Base-by-base conservation (phyloP, 805 yeast species). In the Wickerhamomyces chambardii region DNA sequence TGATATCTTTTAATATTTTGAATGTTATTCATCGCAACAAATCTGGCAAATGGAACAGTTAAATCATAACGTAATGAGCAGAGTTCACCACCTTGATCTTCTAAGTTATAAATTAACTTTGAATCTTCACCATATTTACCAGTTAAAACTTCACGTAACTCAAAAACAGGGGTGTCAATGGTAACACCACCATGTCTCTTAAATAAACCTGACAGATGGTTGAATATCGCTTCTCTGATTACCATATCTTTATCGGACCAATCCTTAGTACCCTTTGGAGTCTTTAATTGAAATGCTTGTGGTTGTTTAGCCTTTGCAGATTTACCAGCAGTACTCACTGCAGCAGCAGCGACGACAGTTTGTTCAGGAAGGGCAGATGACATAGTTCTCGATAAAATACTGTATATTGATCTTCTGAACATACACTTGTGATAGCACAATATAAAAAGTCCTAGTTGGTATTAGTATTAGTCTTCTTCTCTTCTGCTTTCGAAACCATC, bases 71-170 rank as follows among this genome's bases (percentile, higher is more conserved):
- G 78, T 57, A 92, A 68, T 16, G 97, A 87, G 15, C 96, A 84
- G 48, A 92, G 63, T 62, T 92, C 99, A 47, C 99, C 99, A 56
- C 99, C 98, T 66, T 92, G 99, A 59, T 92, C 98, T 60, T 92
- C 94, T 53, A 92, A 71, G 59, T 92, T 90, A 62, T 92, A 92
- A 52, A 92, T 92, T 50, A 92, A 71, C 62, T 92, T 92, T 24
- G 97, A 89, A 58, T 92, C 99, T 64, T 92, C 99, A 57, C 99
- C 99, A 59, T 92, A 92, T 58, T 92, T 92, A 33, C 98, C 98
- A 18, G 97, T 78, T 39, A 92, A 72, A 48, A 92, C 92, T 59
- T 92, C 98, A 48, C 95, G 76, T 46, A 90, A 70, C 61, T 92
- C 99, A 50, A 92, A 92, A 5, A 92, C 99, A 6, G 99, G 99